Evolutionary conservation across 352 stramenopile species (phyloP), one percentile per base, ranked within the genome.

Genomic region (Saprolegnia parasitica): DNA sequence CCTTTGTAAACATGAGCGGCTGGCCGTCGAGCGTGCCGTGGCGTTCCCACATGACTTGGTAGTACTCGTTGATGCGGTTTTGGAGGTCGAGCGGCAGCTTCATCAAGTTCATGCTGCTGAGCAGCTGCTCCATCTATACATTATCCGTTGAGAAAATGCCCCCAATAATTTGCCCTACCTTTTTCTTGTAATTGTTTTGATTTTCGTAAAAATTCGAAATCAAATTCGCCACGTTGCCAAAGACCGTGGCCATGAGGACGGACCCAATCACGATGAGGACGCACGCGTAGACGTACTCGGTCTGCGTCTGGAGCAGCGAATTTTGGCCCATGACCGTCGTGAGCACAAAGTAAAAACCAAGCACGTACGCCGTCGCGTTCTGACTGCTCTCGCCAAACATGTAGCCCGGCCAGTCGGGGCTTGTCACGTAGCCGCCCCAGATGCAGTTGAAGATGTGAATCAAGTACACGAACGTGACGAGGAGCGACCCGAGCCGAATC

Each of bases 141-240:
- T 35, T 55, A 54, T 54, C 20, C 4, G 32, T 32, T 24, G 37
- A 18, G 0, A 29, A 23, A 55, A 26, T 23, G 20, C 52, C 9
- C 11, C 15, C 10, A 1, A 45, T 26, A n/a, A n/a, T n/a, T n/a
- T n/a, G n/a, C n/a, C n/a, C n/a, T 61, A 68, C 62, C 63, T 93
- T 93, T 73, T 91, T 91, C 67, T 91, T 83, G 67, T 92, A 84
- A 13, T 78, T 89, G 72, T 87, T 92, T 56, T 89, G 83, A 29
- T 75, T 88, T 73, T 93, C 87, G 75, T 92, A 91, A 72, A 92
- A 92, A 68, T 92, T 95, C n/a, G 85, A 81, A 46, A 95, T 95
- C 35, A 93, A 68, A 32, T 93, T 90, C n/a, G 83, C 83, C 26
- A 95, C 87, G 62, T 93, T 92, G 67, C 87, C 87, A 72, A 95